These are phyloP conservation scores for Ceratobasidium sp. DNA, from an alignment of 1,284 basidiomycete species.

Conservation along the genomic window DNA sequence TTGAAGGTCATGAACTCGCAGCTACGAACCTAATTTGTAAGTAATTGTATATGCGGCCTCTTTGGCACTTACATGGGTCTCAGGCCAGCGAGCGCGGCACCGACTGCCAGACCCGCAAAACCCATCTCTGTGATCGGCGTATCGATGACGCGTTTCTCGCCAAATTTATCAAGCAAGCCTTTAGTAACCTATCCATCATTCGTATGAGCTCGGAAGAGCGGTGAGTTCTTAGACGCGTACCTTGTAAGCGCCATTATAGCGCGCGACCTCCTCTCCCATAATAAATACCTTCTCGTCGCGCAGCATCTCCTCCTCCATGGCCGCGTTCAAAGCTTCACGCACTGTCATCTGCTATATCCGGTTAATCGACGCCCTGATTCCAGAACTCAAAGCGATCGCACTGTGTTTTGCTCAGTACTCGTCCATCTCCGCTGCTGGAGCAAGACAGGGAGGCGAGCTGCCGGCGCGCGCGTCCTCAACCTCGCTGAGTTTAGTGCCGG, in stretches of 20 bases:
- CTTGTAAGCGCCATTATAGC: conserved; percentile 99
- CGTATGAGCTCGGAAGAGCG: conserved; percentile 10
- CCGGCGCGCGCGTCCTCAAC: conserved; percentile 53
- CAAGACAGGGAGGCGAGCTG: conserved; percentile 62
- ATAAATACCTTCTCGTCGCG: conserved; percentile 96
- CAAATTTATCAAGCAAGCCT: conserved; percentile 98
- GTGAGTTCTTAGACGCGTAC: conserved; percentile 57
- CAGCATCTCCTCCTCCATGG: conserved; percentile 99
- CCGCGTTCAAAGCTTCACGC: conserved; percentile 95
- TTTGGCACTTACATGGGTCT: conserved; percentile 76
- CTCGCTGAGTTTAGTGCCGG: conserved; percentile 63
- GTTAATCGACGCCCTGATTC: not conserved
- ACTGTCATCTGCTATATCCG: conserved; percentile 84
- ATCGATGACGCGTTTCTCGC: conserved; percentile 98
- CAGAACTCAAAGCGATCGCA: conserved; percentile 10
- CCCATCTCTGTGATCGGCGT: conserved; percentile 99
- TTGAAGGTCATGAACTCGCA: conserved; percentile 99
- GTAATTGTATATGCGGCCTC: conserved; percentile 45
- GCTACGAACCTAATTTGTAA: conserved; percentile 56
- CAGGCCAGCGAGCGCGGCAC: conserved; percentile 93
- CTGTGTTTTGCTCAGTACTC: conserved; percentile 48
- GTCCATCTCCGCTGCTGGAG: conserved; percentile 50
- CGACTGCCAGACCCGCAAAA: conserved; percentile 96
- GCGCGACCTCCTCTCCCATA: conserved; percentile 97
- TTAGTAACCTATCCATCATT: conserved; percentile 80